Base-by-base conservation (phyloP, 768 basidiomycete species). In the Pulveroboletus sp. region DNA sequence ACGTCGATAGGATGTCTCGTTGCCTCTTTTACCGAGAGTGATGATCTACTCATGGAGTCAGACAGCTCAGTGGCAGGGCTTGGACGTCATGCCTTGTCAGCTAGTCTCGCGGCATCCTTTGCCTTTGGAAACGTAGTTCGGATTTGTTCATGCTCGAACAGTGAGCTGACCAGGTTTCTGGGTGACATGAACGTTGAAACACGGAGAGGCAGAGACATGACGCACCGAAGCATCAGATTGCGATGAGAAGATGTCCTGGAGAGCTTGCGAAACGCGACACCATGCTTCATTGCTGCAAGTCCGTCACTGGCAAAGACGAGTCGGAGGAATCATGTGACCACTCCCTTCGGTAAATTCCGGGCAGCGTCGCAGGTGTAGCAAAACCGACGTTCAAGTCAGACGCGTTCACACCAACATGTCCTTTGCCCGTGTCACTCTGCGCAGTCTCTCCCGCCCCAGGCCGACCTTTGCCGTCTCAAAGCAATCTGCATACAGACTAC, bases 91-190 rank as follows among this genome's bases (percentile, higher is more conserved):
- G 86, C 94, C 84, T 95, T 94, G 64, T 99, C 95, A 14, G 94
- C 94, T 44, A 97, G 72, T 57, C 92, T 78, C 13, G 91, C 91
- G 5, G 94, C 74, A 59, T 97, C 94, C 65, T 88, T 86, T 3
- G 97, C 97, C 69, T 97, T 98, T 27, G 95, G 87, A 14, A 97
- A 71, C 0, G 97, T 99, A 6, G 97, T 98, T 67, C 89, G 87
- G 64, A 99, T 92, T 64, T 91, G 89, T 62, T 97, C 92, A 70
- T 98, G 93, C 63, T 97, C 84, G 48, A 99, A 79, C 29, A 98
- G 78, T 5, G 93, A 94, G 21, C 93, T 90, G 53, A 99, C 94
- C 44, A 99, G 73, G 69, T 97, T 97, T 52, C 94, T 95, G 41
- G 21, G 20, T 23, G 36, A 19, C 3, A n/a, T 53, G 43, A 62